Conservation (phyloP, 306 rosid genomes). For the Malus domestica region ASM211411v1 NC_041800.1:21918233-21918732, state of each 20-base stretch:
- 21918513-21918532: conserved; percentile 1
- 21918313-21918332: conserved; percentile 81
- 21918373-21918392: conserved; percentile 82
- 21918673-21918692: conserved; percentile 31
- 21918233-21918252: conserved; percentile 40
- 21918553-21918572: conserved; percentile 19
- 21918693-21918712: background rate
- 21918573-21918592: conserved; percentile 57
- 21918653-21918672: conserved; percentile 65
- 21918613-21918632: conserved; percentile 41
- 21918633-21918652: conserved; percentile 33
- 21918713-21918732: too few relatives aligned
- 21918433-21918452: conserved; percentile 12
- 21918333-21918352: conserved; percentile 68
- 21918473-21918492: background rate
- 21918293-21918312: conserved; percentile 81
- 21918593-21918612: conserved; percentile 41
- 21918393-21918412: conserved; percentile 68
- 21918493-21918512: background rate
- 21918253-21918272: conserved; percentile 57
- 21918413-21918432: conserved; percentile 41
- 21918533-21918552: background rate
- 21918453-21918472: background rate
- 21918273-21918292: conserved; percentile 57
- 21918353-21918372: conserved; percentile 55